A percentile compares a stretch with the other conserved stretches of the same genome.
phyloP scores from a whole-genome alignment of 805 yeast species.

The Teunomyces cretensis region DNA sequence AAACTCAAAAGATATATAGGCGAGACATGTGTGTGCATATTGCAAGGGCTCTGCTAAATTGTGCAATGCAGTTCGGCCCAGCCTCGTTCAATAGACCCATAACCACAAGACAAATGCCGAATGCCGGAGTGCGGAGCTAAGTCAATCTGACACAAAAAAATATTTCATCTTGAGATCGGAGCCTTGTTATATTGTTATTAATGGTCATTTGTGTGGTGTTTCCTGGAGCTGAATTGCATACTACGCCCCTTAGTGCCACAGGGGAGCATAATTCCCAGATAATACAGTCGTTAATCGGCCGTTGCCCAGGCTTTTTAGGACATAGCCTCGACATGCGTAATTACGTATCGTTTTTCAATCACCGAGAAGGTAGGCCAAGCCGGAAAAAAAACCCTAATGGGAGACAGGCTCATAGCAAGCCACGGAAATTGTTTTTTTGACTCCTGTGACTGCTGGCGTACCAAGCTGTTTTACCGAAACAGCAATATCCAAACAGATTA shows the following conservation, averaged over 20 bases:
- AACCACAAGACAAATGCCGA: no score
- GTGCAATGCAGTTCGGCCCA: no score
- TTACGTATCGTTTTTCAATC: background rate
- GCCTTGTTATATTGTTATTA: constrained; percentile 2
- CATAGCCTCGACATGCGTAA: background rate
- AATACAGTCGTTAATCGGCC: background rate
- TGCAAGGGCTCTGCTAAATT: no score
- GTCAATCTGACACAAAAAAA: background rate
- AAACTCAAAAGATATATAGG: background rate
- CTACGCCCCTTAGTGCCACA: no score
- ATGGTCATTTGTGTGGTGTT: background rate
- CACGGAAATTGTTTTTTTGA: no score
- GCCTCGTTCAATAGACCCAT: no score
- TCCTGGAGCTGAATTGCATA: background rate
- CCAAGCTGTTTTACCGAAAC: no score
- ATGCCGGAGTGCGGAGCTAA: background rate
- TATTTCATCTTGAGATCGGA: background rate
- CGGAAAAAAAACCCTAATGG: no score
- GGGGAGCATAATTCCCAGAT: no score
- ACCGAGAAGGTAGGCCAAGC: background rate
- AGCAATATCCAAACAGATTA: no score
- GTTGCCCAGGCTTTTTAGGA: background rate
- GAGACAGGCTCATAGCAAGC: no score
- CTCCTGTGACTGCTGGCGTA: no score
- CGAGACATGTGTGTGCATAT: background rate